phyloP scores from a whole-genome alignment of 768 basidiomycete genomes.

The Hericium rajendrae region DNA sequence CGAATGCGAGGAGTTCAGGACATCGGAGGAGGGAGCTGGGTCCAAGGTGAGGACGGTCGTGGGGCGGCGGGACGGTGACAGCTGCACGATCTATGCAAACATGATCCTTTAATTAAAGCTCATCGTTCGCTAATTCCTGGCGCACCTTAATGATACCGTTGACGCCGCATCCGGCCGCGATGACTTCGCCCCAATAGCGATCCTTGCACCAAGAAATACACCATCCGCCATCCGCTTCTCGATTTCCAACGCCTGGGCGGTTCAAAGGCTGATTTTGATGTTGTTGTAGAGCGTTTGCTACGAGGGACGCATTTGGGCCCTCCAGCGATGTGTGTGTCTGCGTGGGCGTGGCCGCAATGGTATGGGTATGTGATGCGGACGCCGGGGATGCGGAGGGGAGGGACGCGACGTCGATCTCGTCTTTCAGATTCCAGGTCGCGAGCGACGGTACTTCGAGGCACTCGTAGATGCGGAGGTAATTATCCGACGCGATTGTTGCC shows the following conservation, averaged over 20 bases:
- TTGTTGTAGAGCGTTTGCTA: conserved; percentile 58
- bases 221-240: conserved; percentile 90
- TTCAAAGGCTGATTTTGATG: conserved; percentile 20
- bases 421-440: conserved; percentile 62
- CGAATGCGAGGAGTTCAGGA: conserved; percentile 14
- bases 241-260: conserved; percentile 42
- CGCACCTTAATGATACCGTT: conserved; percentile 69
- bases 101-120: background rate
- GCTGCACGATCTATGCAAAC: conserved; percentile 55
- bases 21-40: conserved; percentile 30
- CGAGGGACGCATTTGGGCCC: conserved; percentile 43
- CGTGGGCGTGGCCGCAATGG: conserved; percentile 60
- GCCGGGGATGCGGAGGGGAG: conserved; percentile 37
- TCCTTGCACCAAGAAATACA: conserved; percentile 95
- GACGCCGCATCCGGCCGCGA: conserved; percentile 69
- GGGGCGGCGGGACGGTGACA: conserved; percentile 60
- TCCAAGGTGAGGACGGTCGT: conserved; percentile 52
- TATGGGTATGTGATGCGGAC: conserved; percentile 36
- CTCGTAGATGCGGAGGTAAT: conserved; percentile 81
- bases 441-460: conserved; percentile 70
- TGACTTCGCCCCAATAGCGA: conserved; percentile 86
- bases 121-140: background rate
- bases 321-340: conserved; percentile 45
- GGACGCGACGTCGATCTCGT: conserved; percentile 65
- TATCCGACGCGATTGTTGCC: conserved; percentile 88